These are phyloP conservation scores for Aspergillus fructus DNA, from an alignment of 2,329 filamentous ascomycete species.

Conservation along the genomic window DNA sequence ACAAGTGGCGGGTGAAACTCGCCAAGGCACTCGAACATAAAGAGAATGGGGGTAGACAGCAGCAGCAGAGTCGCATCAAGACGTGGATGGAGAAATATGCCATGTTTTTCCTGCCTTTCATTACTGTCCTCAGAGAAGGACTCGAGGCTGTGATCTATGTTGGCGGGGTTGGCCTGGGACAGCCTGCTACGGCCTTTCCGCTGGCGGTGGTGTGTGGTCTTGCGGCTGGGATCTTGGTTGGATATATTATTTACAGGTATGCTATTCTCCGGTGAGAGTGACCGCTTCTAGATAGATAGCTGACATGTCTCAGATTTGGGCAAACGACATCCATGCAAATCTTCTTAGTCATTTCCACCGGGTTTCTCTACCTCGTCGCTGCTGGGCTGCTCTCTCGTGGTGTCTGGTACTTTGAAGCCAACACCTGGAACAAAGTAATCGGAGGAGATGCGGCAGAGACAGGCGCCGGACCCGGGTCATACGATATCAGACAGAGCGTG, in stretches of 20 bases:
- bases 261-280: not conserved
- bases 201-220: conserved; percentile 74
- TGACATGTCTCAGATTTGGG: conserved; percentile 48
- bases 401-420: conserved; percentile 70
- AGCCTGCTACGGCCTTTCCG: conserved; percentile 45
- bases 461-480: conserved; percentile 70
- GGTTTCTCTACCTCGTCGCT: conserved; percentile 77
- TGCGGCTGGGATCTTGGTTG: conserved; percentile 53
- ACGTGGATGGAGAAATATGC: conserved; percentile 73
- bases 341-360: conserved; percentile 77
- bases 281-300: too few species aligned
- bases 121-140: conserved; percentile 53
- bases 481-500: conserved; percentile 74
- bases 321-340: conserved; percentile 64
- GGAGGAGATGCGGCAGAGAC: conserved; percentile 60
- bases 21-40: conserved; percentile 63
- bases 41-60: conserved; percentile 33
- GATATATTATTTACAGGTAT: conserved; percentile 4
- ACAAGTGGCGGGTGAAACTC: conserved; percentile 85
- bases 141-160: conserved; percentile 20
- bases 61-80: conserved; percentile 50
- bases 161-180: conserved; percentile 49
- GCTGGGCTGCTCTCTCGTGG: conserved; percentile 77
- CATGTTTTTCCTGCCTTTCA: conserved; percentile 82
- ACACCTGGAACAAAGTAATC: conserved; percentile 63